These are phyloP conservation scores for Apiospora arundinis DNA, from an alignment of 2,329 filamentous ascomycete genomes.

Conservation along the genomic window DNA sequence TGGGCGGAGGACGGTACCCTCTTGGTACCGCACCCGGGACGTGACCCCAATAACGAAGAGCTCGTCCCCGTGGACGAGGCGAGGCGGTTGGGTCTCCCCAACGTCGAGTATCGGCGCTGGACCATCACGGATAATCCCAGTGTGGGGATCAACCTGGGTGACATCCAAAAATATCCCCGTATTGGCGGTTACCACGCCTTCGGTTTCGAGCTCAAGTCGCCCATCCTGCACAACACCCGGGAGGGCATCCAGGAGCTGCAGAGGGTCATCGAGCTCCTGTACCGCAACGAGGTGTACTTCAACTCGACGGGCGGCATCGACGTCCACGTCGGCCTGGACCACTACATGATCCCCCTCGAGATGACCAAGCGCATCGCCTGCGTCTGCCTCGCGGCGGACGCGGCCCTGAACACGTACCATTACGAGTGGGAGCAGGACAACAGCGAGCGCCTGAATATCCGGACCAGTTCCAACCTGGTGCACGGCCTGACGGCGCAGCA, in stretches of 20 bases:
- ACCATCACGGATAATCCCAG: neutral
- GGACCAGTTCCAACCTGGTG: neutral
- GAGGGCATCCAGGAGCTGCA: neutral
- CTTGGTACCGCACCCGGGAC: neutral
- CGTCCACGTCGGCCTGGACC: neutral
- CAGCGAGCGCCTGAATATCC: neutral
- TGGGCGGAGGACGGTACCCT: neutral
- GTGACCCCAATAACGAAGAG: neutral
- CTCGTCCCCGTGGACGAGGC: neutral
- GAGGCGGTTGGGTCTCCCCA: neutral
- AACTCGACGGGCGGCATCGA: neutral
- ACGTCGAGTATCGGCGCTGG: neutral
- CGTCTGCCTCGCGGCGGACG: neutral
- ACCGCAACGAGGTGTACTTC: neutral
- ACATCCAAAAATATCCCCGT: neutral
- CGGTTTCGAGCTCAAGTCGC: neutral
- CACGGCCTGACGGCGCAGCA: neutral
- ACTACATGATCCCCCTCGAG: neutral
- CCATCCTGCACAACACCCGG: neutral
- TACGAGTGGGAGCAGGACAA: neutral
- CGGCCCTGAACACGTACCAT: neutral
- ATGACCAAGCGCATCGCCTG: neutral
- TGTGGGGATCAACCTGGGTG: neutral
- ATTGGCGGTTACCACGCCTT: neutral
- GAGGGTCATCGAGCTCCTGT: neutral